phyloP scores from a whole-genome alignment of 2,329 filamentous ascomycete genomes.

The Coniochaeta hoffmannii region DNA sequence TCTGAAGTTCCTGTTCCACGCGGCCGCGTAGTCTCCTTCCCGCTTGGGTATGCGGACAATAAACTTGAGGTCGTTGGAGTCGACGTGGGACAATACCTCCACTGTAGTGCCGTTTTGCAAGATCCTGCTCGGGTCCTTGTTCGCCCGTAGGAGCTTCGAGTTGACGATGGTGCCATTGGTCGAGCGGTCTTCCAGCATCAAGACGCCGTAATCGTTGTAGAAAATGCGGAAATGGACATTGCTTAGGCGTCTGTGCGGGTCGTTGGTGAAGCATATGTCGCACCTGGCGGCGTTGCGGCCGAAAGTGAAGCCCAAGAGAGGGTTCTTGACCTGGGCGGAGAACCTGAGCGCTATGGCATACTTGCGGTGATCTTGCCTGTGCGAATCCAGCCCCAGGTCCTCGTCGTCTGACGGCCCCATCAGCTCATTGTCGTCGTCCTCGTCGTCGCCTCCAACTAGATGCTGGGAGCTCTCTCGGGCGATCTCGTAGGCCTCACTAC shows the following conservation, averaged over 20 bases:
- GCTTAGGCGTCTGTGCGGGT: constrained; percentile 69
- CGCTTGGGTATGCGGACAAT: constrained; percentile 77
- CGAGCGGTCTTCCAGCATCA: constrained; percentile 90
- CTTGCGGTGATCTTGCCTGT: constrained; percentile 17
- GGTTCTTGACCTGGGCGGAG: constrained; percentile 64
- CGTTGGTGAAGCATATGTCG: constrained; percentile 62
- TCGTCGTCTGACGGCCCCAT: constrained; percentile 45
- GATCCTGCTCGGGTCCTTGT: constrained; percentile 44
- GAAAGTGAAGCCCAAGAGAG: constrained; percentile 71
- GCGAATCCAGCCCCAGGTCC: constrained; percentile 42
- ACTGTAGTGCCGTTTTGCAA: constrained; percentile 68
- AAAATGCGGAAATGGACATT: constrained; percentile 96
- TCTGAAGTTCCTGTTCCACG: constrained; percentile 63
- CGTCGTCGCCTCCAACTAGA: constrained; percentile 40
- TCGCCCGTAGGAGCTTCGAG: constrained; percentile 49
- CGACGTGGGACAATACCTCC: constrained; percentile 52
- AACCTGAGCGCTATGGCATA: constrained; percentile 74
- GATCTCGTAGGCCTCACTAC: constrained; percentile 55
- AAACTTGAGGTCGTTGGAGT: constrained; percentile 61
- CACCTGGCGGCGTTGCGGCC: constrained; percentile 67
- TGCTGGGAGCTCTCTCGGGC: constrained; percentile 39
- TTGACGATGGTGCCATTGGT: constrained; percentile 96
- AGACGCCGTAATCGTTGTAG: constrained; percentile 72
- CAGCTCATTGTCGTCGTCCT: constrained; percentile 38
- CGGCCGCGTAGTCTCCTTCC: constrained; percentile 55